Evolutionary conservation across 495 filamentous ascomycete genomes (phyloP).

Genomic region (Penicillium dipodomyicola): DNA sequence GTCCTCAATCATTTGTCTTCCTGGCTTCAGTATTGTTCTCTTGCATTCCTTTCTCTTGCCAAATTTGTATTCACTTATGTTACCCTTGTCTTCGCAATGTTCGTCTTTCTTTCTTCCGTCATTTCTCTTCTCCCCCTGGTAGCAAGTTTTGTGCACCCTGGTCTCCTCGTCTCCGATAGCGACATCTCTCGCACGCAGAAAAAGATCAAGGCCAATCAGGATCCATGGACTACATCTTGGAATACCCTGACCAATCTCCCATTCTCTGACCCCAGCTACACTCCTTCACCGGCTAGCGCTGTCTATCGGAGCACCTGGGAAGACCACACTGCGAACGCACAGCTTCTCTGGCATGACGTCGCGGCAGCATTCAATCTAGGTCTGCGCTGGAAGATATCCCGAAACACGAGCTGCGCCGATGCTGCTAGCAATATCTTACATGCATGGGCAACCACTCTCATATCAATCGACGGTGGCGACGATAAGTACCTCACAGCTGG

Average conservation of each 20-base stretch:
- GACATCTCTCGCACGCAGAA: background rate
- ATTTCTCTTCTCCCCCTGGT: background rate
- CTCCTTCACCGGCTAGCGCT: background rate
- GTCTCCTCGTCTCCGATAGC: background rate
- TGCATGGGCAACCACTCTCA: background rate
- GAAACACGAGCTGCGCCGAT: background rate
- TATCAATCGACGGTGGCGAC: background rate
- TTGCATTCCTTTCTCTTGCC: background rate
- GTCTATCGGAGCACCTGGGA: background rate
- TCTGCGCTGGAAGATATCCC: background rate
- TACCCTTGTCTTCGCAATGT: background rate
- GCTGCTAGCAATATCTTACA: background rate
- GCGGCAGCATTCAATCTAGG: background rate
- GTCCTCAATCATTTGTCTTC: no score
- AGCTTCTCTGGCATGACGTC: constrained; percentile 1
- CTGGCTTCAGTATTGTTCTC: no score
- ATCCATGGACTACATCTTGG: background rate
- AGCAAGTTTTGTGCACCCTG: background rate
- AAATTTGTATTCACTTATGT: background rate
- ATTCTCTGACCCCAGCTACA: background rate
- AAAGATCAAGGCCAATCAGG: background rate
- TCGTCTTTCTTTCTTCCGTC: background rate
- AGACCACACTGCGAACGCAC: background rate
- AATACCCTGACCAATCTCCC: background rate
- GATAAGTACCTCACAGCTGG: constrained; percentile 5